Evolutionary conservation across 345 rosid genomes (phyloP), one percentile per base, ranked within the genome.

Genomic region (Gossypium anomalum): DNA sequence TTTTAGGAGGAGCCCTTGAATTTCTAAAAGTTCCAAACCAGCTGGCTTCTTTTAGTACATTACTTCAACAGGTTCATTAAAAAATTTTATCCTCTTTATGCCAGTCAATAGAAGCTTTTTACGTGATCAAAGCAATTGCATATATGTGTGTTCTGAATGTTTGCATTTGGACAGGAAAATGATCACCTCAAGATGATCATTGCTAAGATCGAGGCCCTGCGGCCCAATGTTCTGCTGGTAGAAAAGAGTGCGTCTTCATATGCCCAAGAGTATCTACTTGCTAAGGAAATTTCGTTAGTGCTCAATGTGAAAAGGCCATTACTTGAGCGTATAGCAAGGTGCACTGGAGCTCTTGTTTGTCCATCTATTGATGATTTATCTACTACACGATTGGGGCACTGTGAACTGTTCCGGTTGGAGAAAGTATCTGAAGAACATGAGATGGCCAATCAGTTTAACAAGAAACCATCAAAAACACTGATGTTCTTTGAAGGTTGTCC

Each of bases 401-500:
- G 98, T 76, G 99, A 96, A 83, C 82, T 89, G 52, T 96, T 96
- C 78, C 83, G 88, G 61, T 77, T 93, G 56, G 95, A 89, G 82
- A 89, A 75, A 80, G 88, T 93, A 76, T 52, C 83, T 61, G 98
- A 96, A 83, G 92, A 92, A 76, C 97, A 89, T 9, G 97, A 93
- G 86, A 72, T 75, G 60, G 76, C 82, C 60, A 85, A 75, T 82
- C 97, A 88, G 79, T 80, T 83, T 13, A 88, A 80, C 90, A 88
- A 83, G 82, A 96, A 87, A 74, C 86, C 89, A 38, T 87, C 92
- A n/a, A 93, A 89, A 85, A 93, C 99, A 34, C 85, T 96, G 79
- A 96, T 96, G 99, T 96, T 81, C 77, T 96, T 96, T 85, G 99
- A 96, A 87, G 97, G 99, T 61, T 96, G 99, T 89, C 95, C 99